Conservation (phyloP, 805 yeast genomes). For the Lipomyces oligophaga region DNA sequence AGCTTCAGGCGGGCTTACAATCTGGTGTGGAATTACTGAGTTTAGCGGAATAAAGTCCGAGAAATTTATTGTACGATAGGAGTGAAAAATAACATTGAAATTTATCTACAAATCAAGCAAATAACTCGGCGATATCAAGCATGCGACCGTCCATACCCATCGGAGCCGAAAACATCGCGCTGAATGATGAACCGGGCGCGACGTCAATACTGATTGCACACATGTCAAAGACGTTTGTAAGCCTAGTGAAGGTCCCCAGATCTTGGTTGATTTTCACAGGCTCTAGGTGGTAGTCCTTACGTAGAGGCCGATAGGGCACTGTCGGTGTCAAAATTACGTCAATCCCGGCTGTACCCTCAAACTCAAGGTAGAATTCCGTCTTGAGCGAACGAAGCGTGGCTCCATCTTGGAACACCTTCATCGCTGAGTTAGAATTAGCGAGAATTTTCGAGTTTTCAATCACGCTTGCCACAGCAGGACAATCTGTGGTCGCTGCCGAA, state of each 20-base stretch:
- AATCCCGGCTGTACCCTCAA: slow-evolving; percentile 22
- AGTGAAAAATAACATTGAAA: background rate
- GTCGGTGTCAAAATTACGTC: slow-evolving; percentile 25
- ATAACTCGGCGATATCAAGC: slow-evolving; percentile 21
- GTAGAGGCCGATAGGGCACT: slow-evolving; percentile 18
- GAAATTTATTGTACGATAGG: background rate
- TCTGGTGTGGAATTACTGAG: slow-evolving; percentile 10
- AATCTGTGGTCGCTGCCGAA: slow-evolving; percentile 1
- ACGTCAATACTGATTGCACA: slow-evolving; percentile 13
- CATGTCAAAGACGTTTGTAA: slow-evolving; percentile 21
- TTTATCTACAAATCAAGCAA: slow-evolving; percentile 1
- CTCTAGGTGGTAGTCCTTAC: slow-evolving; percentile 1
- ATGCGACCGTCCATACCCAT: slow-evolving; percentile 28
- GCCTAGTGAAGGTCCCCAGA: slow-evolving; percentile 14
- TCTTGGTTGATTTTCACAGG: slow-evolving; percentile 12
- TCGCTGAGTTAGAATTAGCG: slow-evolving; percentile 10
- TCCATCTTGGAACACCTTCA: slow-evolving; percentile 11
- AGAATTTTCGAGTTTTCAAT: no score
- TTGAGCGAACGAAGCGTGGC: slow-evolving; percentile 19
- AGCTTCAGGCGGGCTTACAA: slow-evolving; percentile 35
- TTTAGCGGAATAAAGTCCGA: background rate
- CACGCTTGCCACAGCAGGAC: slow-evolving; percentile 3
- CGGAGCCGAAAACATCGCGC: slow-evolving; percentile 23
- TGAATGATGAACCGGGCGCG: slow-evolving; percentile 11
- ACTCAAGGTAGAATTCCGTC: slow-evolving; percentile 15